Conservation (phyloP, 345 rosid genomes). For the Raphanus sativus region DNA sequence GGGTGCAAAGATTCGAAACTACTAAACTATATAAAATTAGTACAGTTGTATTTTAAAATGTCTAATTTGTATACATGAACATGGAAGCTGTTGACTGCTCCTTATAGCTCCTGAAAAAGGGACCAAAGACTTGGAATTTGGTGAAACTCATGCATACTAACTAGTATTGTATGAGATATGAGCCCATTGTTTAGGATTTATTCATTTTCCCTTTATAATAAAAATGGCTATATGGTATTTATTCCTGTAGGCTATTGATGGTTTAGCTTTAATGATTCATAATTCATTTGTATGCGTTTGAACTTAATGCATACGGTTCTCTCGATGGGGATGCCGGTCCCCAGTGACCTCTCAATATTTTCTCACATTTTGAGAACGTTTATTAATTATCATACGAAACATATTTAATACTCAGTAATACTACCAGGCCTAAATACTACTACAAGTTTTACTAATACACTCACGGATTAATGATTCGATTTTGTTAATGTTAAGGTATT, state of each 20-base stretch:
- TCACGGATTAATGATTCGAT: slow-evolving; percentile 19
- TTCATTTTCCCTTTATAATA: not conserved
- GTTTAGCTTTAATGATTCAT: slow-evolving; percentile 41
- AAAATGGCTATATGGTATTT: slow-evolving; percentile 1
- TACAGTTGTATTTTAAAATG: not conserved
- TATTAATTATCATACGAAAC: not conserved
- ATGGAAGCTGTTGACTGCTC: slow-evolving; percentile 32
- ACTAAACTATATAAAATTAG: not conserved
- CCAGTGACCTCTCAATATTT: slow-evolving; percentile 33
- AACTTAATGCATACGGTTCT: slow-evolving; percentile 56
- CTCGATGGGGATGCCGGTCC: slow-evolving; percentile 60
- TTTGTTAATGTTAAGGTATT: slow-evolving; percentile 10
- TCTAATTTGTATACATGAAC: not conserved
- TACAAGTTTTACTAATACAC: not conserved
- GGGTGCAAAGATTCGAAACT: slow-evolving; percentile 11
- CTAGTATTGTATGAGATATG: not conserved
- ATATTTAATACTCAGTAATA: slow-evolving; percentile 16
- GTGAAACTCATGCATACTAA: slow-evolving; percentile 32
- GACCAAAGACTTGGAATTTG: slow-evolving; percentile 16
- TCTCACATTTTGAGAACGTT: slow-evolving; percentile 4
- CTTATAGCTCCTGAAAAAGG: not conserved
- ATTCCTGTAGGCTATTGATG: slow-evolving; percentile 38
- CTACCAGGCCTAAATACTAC: too few species aligned
- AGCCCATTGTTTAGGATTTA: slow-evolving; percentile 8
- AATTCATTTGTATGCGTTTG: slow-evolving; percentile 22